A percentile compares a stretch with the other conserved stretches of the same genome.
Evolutionary conservation across 2,329 filamentous ascomycete genomes (phyloP).

Genomic region (Penicillium sp.): DNA sequence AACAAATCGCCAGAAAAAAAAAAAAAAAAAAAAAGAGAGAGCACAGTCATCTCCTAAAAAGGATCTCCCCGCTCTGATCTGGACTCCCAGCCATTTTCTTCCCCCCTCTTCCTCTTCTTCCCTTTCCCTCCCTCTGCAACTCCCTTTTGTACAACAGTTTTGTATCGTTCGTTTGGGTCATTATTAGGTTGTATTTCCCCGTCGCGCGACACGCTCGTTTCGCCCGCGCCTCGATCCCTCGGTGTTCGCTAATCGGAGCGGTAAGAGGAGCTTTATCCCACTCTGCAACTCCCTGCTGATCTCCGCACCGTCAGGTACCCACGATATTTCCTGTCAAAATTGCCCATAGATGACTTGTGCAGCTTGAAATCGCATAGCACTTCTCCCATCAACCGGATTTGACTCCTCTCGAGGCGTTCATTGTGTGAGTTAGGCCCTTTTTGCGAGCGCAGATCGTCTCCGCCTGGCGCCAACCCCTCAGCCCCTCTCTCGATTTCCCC

Average conservation of each 20-base stretch:
- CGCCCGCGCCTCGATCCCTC: slow-evolving; percentile 6
- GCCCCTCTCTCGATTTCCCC: slow-evolving; percentile 37
- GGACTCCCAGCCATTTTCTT: slow-evolving; percentile 25
- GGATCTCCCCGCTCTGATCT: slow-evolving; percentile 23
- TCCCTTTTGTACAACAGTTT: slow-evolving; percentile 28
- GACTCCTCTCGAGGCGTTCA: slow-evolving; percentile 38
- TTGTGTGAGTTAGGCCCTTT: slow-evolving; percentile 37
- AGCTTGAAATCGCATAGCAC: slow-evolving; percentile 10
- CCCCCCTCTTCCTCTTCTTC: slow-evolving; percentile 19
- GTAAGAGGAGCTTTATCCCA: slow-evolving; percentile 29
- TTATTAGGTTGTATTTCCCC: slow-evolving; percentile 21
- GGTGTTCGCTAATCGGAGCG: slow-evolving; percentile 22
- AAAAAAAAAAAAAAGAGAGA: not conserved
- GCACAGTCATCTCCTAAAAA: slow-evolving; percentile 8
- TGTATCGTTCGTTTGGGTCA: slow-evolving; percentile 23
- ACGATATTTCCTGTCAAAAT: slow-evolving; percentile 11
- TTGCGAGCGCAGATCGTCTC: slow-evolving; percentile 29
- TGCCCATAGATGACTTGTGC: slow-evolving; percentile 25
- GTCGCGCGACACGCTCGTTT: slow-evolving; percentile 28
- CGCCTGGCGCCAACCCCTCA: slow-evolving; percentile 32
- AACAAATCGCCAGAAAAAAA: not conserved
- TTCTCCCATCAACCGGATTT: slow-evolving; percentile 15
- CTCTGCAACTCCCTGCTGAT: slow-evolving; percentile 32
- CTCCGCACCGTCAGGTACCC: slow-evolving; percentile 37
- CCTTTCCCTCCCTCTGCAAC: slow-evolving; percentile 18